Base-by-base conservation (phyloP, 768 basidiomycete genomes). In the Mycena pura region DNA sequence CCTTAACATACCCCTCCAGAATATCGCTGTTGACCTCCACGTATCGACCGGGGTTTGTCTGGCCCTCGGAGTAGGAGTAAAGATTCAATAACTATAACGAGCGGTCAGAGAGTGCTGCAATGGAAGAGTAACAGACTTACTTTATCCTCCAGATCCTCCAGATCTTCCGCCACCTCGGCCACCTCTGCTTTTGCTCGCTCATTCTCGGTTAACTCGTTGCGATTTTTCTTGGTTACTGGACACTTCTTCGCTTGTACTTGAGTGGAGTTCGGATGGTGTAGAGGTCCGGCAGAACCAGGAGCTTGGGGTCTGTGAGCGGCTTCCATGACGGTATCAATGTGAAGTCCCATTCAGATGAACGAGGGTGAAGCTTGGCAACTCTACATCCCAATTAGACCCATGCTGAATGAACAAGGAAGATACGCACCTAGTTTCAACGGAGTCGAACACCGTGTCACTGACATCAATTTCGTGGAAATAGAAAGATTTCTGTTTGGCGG, bases 301-400 rank as follows among this genome's bases (percentile, higher is more conserved):
- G 24, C 6, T 17, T 22, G 19, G 56, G 56, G 25, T 54, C 53
- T 5, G 29, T 19, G 5, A 57, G 38, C 7, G 45, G 38, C 25
- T 57, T 57, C 56, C 56, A 57, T 10, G 32, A n/a, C 3, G 38
- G 36, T 9, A 24, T 28, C 2, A n/a, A 9, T 1, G 24, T 13
- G 19, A n/a, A 41, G 41, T 48, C 28, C 56, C 56, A 57, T 14
- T 57, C 56, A 0, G 47, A 28, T 1, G 45, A 57, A 10, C 56
- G 34, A 9, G 24, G 9, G 6, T 22, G 38, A 3, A 57, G 29
- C 22, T 9, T 40, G 9, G 34, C 32, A 8, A 5, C 46, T 3
- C 44, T 47, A 14, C 4, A 27, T 3, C 21, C 1, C 2, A n/a
- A 10, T 21, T 14, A 13, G n/a, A 21, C 21, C 6, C 11, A 31